These are phyloP conservation scores for Exophiala viscosa DNA, from an alignment of 2,329 filamentous ascomycete genomes.

Conservation along the genomic window DNA sequence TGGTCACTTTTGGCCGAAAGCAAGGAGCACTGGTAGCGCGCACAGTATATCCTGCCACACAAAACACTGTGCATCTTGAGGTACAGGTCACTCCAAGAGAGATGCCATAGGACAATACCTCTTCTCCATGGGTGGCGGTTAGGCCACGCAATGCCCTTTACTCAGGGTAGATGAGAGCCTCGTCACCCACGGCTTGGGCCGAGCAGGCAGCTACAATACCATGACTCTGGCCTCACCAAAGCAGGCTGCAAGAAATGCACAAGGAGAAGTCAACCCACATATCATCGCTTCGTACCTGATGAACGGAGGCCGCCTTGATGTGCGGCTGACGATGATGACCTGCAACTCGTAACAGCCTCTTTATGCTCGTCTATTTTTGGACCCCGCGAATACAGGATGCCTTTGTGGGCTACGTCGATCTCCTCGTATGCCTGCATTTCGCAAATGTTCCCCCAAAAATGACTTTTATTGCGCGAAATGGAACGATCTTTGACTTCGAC, in stretches of 20 bases:
- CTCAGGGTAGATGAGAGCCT: slow-evolving; percentile 13
- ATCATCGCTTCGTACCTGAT: neutral
- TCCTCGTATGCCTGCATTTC: neutral
- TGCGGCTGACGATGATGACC: neutral
- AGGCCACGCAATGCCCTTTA: slow-evolving; percentile 27
- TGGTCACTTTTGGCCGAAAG: too few species aligned
- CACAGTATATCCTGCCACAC: neutral
- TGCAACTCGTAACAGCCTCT: neutral
- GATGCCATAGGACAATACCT: neutral
- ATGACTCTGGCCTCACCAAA: slow-evolving; percentile 1
- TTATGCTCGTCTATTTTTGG: slow-evolving; percentile 4
- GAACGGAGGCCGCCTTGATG: too few species aligned
- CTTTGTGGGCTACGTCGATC: neutral
- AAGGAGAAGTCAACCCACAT: neutral
- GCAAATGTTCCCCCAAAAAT: too few species aligned
- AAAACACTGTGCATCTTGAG: neutral
- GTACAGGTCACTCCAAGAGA: neutral
- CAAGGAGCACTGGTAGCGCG: too few species aligned
- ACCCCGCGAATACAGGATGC: neutral
- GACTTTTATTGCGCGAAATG: too few species aligned
- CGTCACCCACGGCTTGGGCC: slow-evolving; percentile 14
- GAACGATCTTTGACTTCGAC: too few species aligned
- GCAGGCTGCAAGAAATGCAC: neutral
- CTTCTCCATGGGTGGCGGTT: slow-evolving; percentile 19
- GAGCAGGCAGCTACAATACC: slow-evolving; percentile 20